Base-by-base conservation (phyloP, 352 stramenopile species). In the Thalassiosira exigua region DNA sequence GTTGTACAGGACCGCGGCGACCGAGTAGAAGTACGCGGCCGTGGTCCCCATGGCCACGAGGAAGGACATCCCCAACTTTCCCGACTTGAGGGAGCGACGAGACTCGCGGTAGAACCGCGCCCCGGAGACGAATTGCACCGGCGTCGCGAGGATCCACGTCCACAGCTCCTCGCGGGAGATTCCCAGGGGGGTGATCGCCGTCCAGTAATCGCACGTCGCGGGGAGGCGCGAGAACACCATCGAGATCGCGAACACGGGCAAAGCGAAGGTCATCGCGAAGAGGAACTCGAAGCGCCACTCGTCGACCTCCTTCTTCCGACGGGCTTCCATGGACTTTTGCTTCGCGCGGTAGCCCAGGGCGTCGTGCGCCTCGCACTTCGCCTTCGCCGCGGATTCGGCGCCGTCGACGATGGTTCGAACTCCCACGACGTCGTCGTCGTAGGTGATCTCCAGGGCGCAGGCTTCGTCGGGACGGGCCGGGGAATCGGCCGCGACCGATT, bases 41-140 rank as follows among this genome's bases (percentile, higher is more conserved):
- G 96, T 98, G 19, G 96, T 98, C 26, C 97, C 97, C 87, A 98
- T 95, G 0, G 95, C 97, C 14, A 99, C 95, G 17, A 99, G 85
- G 66, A 99, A 98, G 54, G 97, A 96, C 97, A 99, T 99, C 26
- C 96, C 96, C 93, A 96, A 77, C n/a, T 87, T 81, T 29, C 95
- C 79, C 4, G 58, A 79, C 74, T 94, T 93, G 24, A 98, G 74
- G 1, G 92, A 94, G 65, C 98, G 95, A 82, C 94, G 98, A 5
- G 96, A 94, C 73, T 97, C 95, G 9, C 95, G 75, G 84, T 99
- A 98, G 78, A 99, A 99, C 48, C 93, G 92, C 24, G 89, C 90
- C 3, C 94, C 97, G 44, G 93, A 94, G 66, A 95, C 93, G 80
- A 99, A 98, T 81, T 99, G 96, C 30, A 99, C 96, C 0, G 96